A percentile compares a stretch with the other conserved stretches of the same genome.
Evolutionary conservation across 805 yeast genomes (phyloP).

Genomic region (Saccharomyces eubayanus): DNA sequence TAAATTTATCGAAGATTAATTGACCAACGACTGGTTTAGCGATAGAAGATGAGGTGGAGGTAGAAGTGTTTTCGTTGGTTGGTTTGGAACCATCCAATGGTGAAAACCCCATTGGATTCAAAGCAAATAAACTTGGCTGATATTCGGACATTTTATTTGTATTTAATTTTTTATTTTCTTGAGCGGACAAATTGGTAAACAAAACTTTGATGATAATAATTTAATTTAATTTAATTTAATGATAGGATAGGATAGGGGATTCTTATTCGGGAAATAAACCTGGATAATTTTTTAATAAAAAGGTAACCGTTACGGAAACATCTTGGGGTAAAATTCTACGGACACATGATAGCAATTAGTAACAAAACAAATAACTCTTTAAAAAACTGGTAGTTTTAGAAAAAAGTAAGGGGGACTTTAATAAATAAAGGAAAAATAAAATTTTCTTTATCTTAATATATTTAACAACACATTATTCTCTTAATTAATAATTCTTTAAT

Average conservation of each 20-base stretch:
- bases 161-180: background rate
- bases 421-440: conserved; percentile 1
- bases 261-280: conserved; percentile 1
- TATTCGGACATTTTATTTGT: conserved; percentile 11
- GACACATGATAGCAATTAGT: background rate
- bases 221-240: conserved; percentile 2
- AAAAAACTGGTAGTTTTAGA: background rate
- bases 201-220: conserved; percentile 1
- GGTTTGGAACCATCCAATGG: conserved; percentile 3
- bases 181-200: background rate
- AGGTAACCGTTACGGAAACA: conserved; percentile 9
- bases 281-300: conserved; percentile 2
- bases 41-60: conserved; percentile 1
- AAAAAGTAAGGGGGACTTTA: background rate
- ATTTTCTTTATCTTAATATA: background rate
- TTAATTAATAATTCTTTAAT: background rate
- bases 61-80: background rate
- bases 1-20: conserved; percentile 21
- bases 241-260: background rate
- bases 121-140: conserved; percentile 9
- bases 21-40: conserved; percentile 18
- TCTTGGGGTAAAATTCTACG: background rate
- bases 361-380: conserved; percentile 1
- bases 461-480: background rate
- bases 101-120: background rate